Conservation (phyloP, 495 filamentous ascomycete species). For the Penicillium alfredii region DNA sequence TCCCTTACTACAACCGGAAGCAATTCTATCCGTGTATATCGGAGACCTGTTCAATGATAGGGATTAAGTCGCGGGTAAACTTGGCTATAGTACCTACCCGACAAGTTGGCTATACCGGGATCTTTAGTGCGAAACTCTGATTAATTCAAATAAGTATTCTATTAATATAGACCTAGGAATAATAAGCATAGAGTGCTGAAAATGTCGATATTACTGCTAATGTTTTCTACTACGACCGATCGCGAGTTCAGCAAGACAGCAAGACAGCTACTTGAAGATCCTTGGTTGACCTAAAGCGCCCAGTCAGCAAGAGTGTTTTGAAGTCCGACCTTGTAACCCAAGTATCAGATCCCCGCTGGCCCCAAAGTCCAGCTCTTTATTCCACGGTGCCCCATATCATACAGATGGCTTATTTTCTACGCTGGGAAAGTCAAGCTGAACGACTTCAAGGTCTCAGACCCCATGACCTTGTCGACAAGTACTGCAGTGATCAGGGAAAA, state of each 20-base stretch:
- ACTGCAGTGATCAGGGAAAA: too few species aligned
- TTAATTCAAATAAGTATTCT: background rate
- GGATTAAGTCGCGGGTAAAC: constrained; percentile 43
- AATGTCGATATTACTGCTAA: constrained; percentile 17
- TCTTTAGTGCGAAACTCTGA: constrained; percentile 28
- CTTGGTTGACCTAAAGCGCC: constrained; percentile 34
- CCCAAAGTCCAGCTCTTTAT: too few species aligned
- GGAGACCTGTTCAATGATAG: constrained; percentile 37
- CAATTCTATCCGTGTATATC: constrained; percentile 44
- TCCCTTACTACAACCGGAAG: constrained; percentile 30
- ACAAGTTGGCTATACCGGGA: constrained; percentile 48
- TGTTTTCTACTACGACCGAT: constrained; percentile 17
- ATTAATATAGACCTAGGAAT: constrained; percentile 10
- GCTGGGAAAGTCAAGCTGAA: too few species aligned
- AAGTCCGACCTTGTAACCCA: too few species aligned
- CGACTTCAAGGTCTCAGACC: too few species aligned
- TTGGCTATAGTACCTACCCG: constrained; percentile 45
- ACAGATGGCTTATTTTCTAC: too few species aligned
- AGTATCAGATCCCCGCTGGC: too few species aligned
- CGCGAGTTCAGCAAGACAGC: constrained; percentile 38
- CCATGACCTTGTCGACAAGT: too few species aligned
- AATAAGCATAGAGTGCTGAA: constrained; percentile 17
- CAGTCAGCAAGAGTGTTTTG: too few species aligned
- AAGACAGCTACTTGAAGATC: constrained; percentile 32
- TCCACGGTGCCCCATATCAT: too few species aligned